Percentiles rank a stretch among this genome's conserved stretches.
Evolutionary conservation across 225 moss, liverwort and hornwort genomes (phyloP).

Genomic region (Thuidium tamariscinum): DNA sequence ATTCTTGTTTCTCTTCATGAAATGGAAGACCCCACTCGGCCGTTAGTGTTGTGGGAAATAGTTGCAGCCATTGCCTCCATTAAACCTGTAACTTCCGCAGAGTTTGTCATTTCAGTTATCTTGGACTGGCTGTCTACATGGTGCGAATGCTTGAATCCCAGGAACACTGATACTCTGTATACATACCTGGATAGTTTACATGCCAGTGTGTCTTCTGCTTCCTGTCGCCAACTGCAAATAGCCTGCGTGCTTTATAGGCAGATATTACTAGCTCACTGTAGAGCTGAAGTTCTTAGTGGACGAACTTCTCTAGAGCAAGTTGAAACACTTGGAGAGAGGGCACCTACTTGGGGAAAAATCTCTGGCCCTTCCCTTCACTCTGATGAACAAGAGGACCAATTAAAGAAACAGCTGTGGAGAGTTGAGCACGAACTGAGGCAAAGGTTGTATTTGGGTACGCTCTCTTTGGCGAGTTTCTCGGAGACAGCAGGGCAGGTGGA

Average conservation of each 20-base stretch:
- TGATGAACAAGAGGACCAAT: conserved; percentile 23
- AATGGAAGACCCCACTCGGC: conserved; percentile 46
- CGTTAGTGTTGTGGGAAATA: conserved; percentile 81
- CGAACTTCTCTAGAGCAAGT: conserved; percentile 11
- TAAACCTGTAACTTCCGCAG: conserved; percentile 26
- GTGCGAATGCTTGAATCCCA: conserved; percentile 25
- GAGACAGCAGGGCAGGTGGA: conserved; percentile 33
- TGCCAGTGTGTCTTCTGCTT: conserved; percentile 39
- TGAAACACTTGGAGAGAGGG: conserved; percentile 15
- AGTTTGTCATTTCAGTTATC: conserved; percentile 33
- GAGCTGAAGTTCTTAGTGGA: conserved; percentile 43
- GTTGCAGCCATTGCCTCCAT: conserved; percentile 44
- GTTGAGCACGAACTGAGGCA: conserved; percentile 85
- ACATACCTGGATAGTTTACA: conserved; percentile 17
- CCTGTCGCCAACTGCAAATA: conserved; percentile 80
- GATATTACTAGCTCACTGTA: conserved; percentile 40
- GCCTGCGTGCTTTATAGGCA: conserved; percentile 63
- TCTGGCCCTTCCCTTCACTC: conserved; percentile 7
- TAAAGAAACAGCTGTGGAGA: conserved; percentile 42
- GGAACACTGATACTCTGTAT: not conserved
- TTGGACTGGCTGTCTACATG: conserved; percentile 59
- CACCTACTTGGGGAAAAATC: conserved; percentile 3
- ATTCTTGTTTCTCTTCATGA: conserved; percentile 55
- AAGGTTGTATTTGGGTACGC: conserved; percentile 42
- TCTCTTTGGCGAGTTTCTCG: conserved; percentile 19